Evolutionary conservation across 768 basidiomycete genomes (phyloP), one percentile per base, ranked within the genome.

Genomic region (Collybiopsis luxurians): DNA sequence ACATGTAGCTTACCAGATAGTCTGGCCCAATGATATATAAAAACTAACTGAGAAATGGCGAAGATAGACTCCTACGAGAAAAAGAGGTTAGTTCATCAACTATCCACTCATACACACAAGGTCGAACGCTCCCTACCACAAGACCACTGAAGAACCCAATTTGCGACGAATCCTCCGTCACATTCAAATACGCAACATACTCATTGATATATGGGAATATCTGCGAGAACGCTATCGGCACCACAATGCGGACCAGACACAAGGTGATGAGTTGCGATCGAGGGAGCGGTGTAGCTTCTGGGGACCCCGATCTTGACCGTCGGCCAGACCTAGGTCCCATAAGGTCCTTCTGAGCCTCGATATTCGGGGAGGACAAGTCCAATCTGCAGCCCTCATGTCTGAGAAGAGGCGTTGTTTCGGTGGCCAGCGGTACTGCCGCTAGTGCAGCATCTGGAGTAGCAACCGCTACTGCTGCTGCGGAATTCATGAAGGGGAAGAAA

Each of bases 121-220:
- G n/a, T 43, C 12, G 44, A 45, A 11, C 10, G 9, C 5, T 49
- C 49, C 83, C 55, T 63, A 85, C 85, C 58, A 86, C 82, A 40
- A 88, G 63, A 9, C 87, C 88, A 59, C 86, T 87, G 67, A 87
- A 88, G 58, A 87, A 83, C 1, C 86, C 87, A 13, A 86, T 77
- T 61, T 78, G 75, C 3, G 82, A 82, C 5, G 78, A 77, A 60
- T 86, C 79, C 42, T 81, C 70, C 13, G 84, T 83, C 48, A 87
- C 69, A 60, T 79, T 73, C 5, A 88, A 74, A 48, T 76, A 75
- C 26, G 71, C 73, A 61, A 89, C 79, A 69, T 87, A 85, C 64
- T 88, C 77, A 55, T 89, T 88, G 59, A 89, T 80, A 60, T 86
- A 89, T 21, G 87, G 87, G 56, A 84, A 84, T 40, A 89, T 77